Evolutionary conservation across 73 alveolate genomes (phyloP).

Genomic region (Paramecium primaurelia): DNA sequence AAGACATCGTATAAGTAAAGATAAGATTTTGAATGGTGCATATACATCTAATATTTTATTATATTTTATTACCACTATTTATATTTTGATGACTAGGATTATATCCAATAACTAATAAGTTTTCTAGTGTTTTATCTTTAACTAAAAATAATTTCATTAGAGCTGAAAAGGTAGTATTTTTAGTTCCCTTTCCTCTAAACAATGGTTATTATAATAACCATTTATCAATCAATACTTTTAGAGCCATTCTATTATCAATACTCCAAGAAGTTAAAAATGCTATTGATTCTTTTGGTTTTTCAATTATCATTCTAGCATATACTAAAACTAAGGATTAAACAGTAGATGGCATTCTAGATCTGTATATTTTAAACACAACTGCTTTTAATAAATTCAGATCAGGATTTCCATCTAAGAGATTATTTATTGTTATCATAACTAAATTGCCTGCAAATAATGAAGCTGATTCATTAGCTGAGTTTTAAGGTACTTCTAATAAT

Average conservation of each 20-base stretch:
- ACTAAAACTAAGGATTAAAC: constrained; percentile 92
- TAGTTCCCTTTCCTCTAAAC: constrained; percentile 95
- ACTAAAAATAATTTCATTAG: constrained; percentile 79
- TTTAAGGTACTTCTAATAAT: constrained; percentile 56
- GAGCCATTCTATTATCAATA: constrained; percentile 88
- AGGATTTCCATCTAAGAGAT: constrained; percentile 59
- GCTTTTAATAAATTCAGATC: constrained; percentile 42
- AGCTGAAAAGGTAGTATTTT: constrained; percentile 92
- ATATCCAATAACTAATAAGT: constrained; percentile 92
- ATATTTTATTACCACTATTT: constrained; percentile 58
- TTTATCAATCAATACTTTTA: constrained; percentile 93
- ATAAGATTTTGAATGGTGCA: constrained; percentile 96
- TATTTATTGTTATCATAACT: constrained; percentile 53
- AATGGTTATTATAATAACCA: constrained; percentile 96
- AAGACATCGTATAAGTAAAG: constrained; percentile 86
- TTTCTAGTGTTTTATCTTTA: constrained; percentile 88
- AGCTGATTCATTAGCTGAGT: constrained; percentile 53
- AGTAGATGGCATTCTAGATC: constrained; percentile 95
- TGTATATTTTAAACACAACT: constrained; percentile 80
- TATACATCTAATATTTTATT: constrained; percentile 73
- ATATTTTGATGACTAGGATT: constrained; percentile 95
- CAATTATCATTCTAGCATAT: constrained; percentile 90
- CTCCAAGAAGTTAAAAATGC: constrained; percentile 86
- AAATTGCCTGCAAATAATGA: constrained; percentile 58
- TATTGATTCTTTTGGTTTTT: constrained; percentile 88